A percentile compares a stretch with the other conserved stretches of the same genome.
phyloP scores from a whole-genome alignment of 2,329 filamentous ascomycete genomes.

The Annulohypoxylon truncatum region DNA sequence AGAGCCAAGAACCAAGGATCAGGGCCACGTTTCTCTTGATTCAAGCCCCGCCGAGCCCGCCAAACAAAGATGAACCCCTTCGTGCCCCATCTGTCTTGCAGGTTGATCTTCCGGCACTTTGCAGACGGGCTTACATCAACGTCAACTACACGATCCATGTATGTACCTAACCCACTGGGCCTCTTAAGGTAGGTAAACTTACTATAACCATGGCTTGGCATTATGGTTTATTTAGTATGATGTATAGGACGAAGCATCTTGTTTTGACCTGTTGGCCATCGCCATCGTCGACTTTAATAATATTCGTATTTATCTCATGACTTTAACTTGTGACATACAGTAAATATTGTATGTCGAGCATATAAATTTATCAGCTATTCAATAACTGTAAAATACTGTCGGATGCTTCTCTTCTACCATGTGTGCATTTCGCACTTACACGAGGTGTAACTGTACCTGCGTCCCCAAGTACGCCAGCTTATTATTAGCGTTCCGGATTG shows the following conservation, averaged over 20 bases:
- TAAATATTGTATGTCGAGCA: background rate
- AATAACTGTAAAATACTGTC: too few species aligned
- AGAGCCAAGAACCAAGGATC: conserved; percentile 13
- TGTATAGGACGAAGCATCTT: background rate
- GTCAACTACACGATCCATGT: conserved; percentile 21
- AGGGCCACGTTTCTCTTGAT: conserved; percentile 3
- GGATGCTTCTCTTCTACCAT: background rate
- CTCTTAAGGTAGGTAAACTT: background rate
- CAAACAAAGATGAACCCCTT: conserved; percentile 7
- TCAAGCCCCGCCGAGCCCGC: conserved; percentile 21
- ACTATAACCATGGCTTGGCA: conserved; percentile 8
- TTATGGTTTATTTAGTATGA: background rate
- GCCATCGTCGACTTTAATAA: too few species aligned
- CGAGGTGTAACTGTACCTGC: conserved; percentile 35
- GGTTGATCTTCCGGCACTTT: conserved; percentile 36
- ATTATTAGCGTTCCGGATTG: conserved; percentile 40
- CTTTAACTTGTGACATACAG: background rate
- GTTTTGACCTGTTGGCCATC: background rate
- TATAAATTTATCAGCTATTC: background rate
- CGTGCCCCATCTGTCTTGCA: conserved; percentile 30
- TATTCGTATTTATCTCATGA: background rate
- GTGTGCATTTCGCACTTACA: conserved; percentile 22
- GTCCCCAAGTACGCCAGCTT: conserved; percentile 23
- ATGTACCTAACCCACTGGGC: background rate
- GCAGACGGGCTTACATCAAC: conserved; percentile 36